Evolutionary conservation across 2,329 filamentous ascomycete genomes (phyloP), one percentile per base, ranked within the genome.

Genomic region (Calonectria crousiana): DNA sequence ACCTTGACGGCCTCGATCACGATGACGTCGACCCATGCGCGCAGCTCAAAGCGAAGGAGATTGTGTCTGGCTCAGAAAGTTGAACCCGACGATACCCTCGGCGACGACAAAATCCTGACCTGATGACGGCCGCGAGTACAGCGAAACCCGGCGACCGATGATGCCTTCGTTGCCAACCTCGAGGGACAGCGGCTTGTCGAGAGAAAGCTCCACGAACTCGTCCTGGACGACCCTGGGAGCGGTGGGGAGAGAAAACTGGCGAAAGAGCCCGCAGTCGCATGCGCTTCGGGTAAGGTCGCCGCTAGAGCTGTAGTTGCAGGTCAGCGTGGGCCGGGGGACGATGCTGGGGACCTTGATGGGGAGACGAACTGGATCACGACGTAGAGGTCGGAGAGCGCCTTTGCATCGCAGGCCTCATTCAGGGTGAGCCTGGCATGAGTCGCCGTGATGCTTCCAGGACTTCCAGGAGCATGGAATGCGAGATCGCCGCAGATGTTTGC

Each of bases 31-130:
- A 36, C 34, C 67, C 34, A 44, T 64, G 20, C n/a, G 14, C 36
- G 34, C 23, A 30, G 16, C 10, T 53, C 41, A 73, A 69, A 56
- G 56, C 20, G 49, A 34, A 23, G 74, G 78, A 10, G 76, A 47
- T 6, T 71, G 49, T 41, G 67, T 41, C 26, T 74, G 74, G 41
- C 76, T 80, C 67, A 81, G 66, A 56, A 84, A 85, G 44, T 89
- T 89, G 78, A 88, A 88, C 0, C 88, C 88, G 6, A 89, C 86
- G n/a, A 89, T 87, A 0, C 88, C 88, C 75, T 89, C 87, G 0
- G 88, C 87, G 4, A 88, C 75, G 0, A 87, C 82, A 6, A 77
- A 76, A 32, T 78, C 78, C 36, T 51, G 74, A 14, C 83, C 83
- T 75, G 69, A 74, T 0, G 69, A 60, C 0, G 76, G 69, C 0